Evolutionary conservation across 225 moss, liverwort and hornwort species (phyloP), one percentile per base, ranked within the genome.

Genomic region (Takakia lepidozioides): DNA sequence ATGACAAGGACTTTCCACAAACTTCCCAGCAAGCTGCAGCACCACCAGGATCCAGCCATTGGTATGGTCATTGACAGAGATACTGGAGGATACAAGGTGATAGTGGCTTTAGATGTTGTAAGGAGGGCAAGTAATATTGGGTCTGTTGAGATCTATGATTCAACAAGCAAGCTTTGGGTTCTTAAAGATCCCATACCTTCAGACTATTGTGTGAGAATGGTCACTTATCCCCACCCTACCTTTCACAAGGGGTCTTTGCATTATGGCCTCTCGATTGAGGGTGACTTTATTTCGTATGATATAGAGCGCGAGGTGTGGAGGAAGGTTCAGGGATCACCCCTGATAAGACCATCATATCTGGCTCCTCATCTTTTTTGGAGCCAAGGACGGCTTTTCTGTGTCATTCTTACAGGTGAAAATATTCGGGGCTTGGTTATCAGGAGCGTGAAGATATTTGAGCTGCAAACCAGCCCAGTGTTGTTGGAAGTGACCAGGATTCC

Each of bases 161-260:
- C 71, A 2, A 46, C 36, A 24, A 65, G 60, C 0, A 65, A 56
- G 26, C 64, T 44, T 41, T 71, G 65, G 71, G 65, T 65, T 25
- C 65, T 71, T 19, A 71, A 71, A 24, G 65, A 71, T 25, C 23
- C 65, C 27, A 71, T 71, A 30, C 71, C 65, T 1, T 60, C 65
- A 52, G 71, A 65, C 1, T 71, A 46, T 29, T 71, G 65, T 29
- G 71, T 65, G 36, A 64, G 65, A 1, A 65, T 60, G 71, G 64
- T 71, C 2, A 71, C 71, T 0, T 71, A 71, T 42, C n/a, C n/a
- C n/a, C 65, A 71, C 35, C 60, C 71, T 42, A 71, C 71, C 2
- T 65, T 65, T 36, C 65, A 65, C n/a, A 52, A 65, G 2, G 71
- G 71, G 8, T 71, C 71, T 0, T 60, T 71, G 1, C 65, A 71